Conservation (phyloP, 805 yeast genomes). For the Ogataea siamensis region DNA sequence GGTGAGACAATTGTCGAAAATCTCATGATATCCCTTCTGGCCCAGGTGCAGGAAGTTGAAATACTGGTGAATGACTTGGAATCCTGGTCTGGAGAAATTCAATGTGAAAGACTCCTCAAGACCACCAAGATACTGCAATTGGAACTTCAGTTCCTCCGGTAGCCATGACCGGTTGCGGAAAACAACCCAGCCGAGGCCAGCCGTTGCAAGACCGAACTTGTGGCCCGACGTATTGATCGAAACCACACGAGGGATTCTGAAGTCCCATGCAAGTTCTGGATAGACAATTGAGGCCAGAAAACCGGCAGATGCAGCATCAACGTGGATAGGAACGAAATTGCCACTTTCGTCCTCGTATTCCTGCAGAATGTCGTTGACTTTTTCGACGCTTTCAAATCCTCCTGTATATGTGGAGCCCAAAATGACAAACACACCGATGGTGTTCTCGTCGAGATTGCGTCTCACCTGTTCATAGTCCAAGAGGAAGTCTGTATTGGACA, state of each 20-base stretch:
- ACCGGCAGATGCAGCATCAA: conserved; percentile 93
- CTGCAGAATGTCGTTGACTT: conserved; percentile 62
- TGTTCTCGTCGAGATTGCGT: conserved; percentile 79
- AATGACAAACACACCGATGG: conserved; percentile 87
- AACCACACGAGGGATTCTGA: conserved; percentile 69
- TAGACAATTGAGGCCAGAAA: conserved; percentile 81
- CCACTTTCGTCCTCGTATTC: conserved; percentile 68
- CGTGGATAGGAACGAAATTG: conserved; percentile 73
- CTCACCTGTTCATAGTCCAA: conserved; percentile 60
- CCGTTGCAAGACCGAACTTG: conserved; percentile 86
- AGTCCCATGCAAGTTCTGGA: conserved; percentile 83
- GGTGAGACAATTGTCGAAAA: conserved; percentile 60
- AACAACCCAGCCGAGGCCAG: conserved; percentile 90
- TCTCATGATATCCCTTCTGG: conserved; percentile 60
- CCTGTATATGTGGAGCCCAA: conserved; percentile 94
- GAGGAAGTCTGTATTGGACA: conserved; percentile 58
- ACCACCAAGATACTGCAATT: conserved; percentile 83
- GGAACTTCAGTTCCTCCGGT: conserved; percentile 72
- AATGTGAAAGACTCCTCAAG: conserved; percentile 82
- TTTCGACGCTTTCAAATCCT: conserved; percentile 75
- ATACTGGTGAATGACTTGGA: conserved; percentile 86
- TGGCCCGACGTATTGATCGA: conserved; percentile 91
- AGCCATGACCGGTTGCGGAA: conserved; percentile 67
- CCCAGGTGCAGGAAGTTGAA: conserved; percentile 75
- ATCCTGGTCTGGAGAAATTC: conserved; percentile 91